A percentile compares a stretch with the other conserved stretches of the same genome.
Evolutionary conservation across 2,329 filamentous ascomycete genomes (phyloP).

Genomic region (Coniochaeta sp.): DNA sequence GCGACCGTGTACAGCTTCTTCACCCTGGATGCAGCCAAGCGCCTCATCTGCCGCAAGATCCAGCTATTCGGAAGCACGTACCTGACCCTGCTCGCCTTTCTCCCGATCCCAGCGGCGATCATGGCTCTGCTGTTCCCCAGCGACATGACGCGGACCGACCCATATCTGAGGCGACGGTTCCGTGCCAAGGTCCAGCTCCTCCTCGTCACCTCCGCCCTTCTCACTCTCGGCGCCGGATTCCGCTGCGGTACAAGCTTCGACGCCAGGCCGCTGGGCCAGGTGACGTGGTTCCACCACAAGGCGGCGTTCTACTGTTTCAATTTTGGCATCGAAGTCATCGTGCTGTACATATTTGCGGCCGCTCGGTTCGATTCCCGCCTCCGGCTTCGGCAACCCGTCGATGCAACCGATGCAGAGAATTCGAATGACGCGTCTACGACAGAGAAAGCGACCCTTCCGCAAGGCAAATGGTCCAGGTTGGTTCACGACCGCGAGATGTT

Average conservation of each 20-base stretch:
- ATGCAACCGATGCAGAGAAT: neutral
- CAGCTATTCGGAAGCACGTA: conserved; percentile 47
- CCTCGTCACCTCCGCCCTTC: conserved; percentile 33
- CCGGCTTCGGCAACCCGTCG: neutral
- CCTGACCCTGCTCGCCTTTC: conserved; percentile 47
- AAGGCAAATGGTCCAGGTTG: neutral
- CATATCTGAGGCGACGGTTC: conserved; percentile 30
- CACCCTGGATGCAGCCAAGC: conserved; percentile 36
- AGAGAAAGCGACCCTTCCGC: neutral
- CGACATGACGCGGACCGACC: conserved; percentile 13
- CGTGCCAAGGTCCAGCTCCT: conserved; percentile 48
- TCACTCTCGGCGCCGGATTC: conserved; percentile 51
- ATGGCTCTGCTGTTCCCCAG: conserved; percentile 11
- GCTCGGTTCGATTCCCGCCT: conserved; percentile 7
- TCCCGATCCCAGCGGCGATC: conserved; percentile 46
- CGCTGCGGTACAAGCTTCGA: conserved; percentile 42
- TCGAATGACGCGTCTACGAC: neutral
- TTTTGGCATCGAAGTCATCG: conserved; percentile 51
- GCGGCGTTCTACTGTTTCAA: conserved; percentile 58
- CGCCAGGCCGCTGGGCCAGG: conserved; percentile 28
- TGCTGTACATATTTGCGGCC: conserved; percentile 45
- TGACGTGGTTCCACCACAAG: conserved; percentile 51
- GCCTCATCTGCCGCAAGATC: conserved; percentile 41
- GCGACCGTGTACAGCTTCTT: conserved; percentile 45
- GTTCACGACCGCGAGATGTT: neutral